Conservation (phyloP, 2,329 filamentous ascomycete genomes). For the Cryphonectria carpinicola region DNA sequence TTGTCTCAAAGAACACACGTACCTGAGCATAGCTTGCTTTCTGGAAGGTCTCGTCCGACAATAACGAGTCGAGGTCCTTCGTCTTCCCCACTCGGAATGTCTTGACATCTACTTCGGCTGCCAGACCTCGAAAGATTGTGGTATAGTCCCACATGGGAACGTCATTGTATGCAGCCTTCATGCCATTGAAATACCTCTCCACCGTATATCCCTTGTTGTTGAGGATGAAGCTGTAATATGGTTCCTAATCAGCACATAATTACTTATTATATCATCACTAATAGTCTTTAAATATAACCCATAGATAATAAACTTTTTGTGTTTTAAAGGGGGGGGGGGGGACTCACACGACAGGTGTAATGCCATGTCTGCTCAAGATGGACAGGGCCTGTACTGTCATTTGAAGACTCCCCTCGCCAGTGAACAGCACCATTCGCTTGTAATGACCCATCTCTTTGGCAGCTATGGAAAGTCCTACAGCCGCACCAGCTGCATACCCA, state of each 20-base stretch:
- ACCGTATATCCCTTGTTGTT: conserved; percentile 33
- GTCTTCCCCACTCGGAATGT: not conserved
- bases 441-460: conserved; percentile 29
- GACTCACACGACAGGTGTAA: conserved; percentile 28
- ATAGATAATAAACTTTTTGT: too few relatives aligned
- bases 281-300: too few relatives aligned
- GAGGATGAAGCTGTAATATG: conserved; percentile 1
- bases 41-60: not conserved
- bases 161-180: conserved; percentile 29
- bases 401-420: conserved; percentile 35
- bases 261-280: too few relatives aligned
- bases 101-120: not conserved
- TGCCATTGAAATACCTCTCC: conserved; percentile 30
- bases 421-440: conserved; percentile 31
- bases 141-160: conserved; percentile 30
- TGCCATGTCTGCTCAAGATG: conserved; percentile 27
- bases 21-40: not conserved
- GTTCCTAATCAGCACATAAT: not conserved
- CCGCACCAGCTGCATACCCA: conserved; percentile 32
- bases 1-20: not conserved
- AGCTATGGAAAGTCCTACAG: conserved; percentile 32
- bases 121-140: not conserved
- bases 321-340: too few relatives aligned
- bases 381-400: conserved; percentile 31
- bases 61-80: not conserved